Evolutionary conservation across 768 basidiomycete species (phyloP).

Genomic region (Rhodotorula kratochvilovae): DNA sequence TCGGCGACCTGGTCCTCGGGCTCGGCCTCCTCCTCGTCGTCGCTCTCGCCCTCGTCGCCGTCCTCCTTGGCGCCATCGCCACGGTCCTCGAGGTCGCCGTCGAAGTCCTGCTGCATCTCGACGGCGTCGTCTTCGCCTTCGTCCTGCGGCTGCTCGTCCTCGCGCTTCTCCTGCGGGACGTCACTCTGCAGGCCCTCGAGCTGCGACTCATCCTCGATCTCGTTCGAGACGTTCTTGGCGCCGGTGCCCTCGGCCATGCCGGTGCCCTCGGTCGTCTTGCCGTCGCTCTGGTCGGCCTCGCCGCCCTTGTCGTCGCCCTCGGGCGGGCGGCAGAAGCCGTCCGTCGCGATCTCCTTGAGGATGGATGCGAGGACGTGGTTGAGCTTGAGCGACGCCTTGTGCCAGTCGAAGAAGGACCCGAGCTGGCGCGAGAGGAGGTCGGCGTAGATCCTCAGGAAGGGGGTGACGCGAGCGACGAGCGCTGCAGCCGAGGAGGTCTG

Average conservation of each 20-base stretch:
- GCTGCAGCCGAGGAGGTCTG: not conserved
- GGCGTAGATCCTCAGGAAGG: slow-evolving; percentile 69
- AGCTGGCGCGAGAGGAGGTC: slow-evolving; percentile 60
- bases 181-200: slow-evolving; percentile 81
- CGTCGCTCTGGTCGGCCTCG: slow-evolving; percentile 53
- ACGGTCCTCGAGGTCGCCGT: slow-evolving; percentile 77
- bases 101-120: slow-evolving; percentile 88
- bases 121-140: slow-evolving; percentile 58
- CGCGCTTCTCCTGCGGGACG: slow-evolving; percentile 49
- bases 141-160: slow-evolving; percentile 48
- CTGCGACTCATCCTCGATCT: slow-evolving; percentile 93
- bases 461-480: slow-evolving; percentile 54
- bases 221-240: slow-evolving; percentile 79
- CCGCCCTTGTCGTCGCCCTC: slow-evolving; percentile 56
- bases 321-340: slow-evolving; percentile 89
- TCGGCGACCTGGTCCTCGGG: slow-evolving; percentile 82
- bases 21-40: slow-evolving; percentile 52
- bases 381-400: slow-evolving; percentile 76
- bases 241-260: slow-evolving; percentile 87
- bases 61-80: slow-evolving; percentile 54
- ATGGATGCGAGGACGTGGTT: slow-evolving; percentile 70
- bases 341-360: slow-evolving; percentile 65
- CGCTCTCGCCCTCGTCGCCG: slow-evolving; percentile 52
- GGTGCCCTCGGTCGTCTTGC: slow-evolving; percentile 60
- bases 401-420: slow-evolving; percentile 60